Conservation (phyloP, 805 yeast genomes). For the Cyberlindnera nakhonratchasimensis region DNA sequence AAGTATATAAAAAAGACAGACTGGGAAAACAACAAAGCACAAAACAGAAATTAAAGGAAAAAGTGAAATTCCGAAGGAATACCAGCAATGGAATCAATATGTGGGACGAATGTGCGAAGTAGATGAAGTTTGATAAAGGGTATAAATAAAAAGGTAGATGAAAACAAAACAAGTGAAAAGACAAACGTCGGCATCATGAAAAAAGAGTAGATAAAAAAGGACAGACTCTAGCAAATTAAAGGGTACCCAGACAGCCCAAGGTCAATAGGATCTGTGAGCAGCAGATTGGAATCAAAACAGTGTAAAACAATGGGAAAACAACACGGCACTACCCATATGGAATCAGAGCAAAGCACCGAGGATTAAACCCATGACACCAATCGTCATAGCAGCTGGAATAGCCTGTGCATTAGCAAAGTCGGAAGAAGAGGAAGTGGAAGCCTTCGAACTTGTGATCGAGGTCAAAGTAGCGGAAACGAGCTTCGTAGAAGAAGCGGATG, state of each 20-base stretch:
- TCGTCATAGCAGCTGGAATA: constrained; percentile 27
- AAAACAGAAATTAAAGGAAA: background rate
- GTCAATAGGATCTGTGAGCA: too few relatives aligned
- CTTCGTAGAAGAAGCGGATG: constrained; percentile 19
- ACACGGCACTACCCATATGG: background rate
- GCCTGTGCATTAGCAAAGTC: constrained; percentile 29
- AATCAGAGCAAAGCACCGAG: constrained; percentile 28
- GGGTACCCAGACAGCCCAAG: too few relatives aligned
- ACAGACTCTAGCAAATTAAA: background rate
- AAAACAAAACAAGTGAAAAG: background rate
- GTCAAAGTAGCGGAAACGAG: constrained; percentile 21
- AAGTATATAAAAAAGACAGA: constrained; percentile 1
- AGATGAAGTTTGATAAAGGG: background rate
- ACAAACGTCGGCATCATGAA: constrained; percentile 4
- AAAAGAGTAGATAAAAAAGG: constrained; percentile 4
- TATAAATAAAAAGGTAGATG: background rate
- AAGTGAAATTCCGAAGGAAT: background rate
- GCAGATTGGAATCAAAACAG: too few relatives aligned
- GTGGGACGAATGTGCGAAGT: constrained; percentile 1
- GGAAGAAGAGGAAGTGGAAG: constrained; percentile 31
- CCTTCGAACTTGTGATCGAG: constrained; percentile 20
- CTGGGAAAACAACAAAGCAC: background rate
- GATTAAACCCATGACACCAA: constrained; percentile 28
- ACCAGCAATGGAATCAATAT: constrained; percentile 9
- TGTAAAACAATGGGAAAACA: background rate